phyloP scores from a whole-genome alignment of 2,329 filamentous ascomycete genomes.

The Phaeosphaeria sp. region DNA sequence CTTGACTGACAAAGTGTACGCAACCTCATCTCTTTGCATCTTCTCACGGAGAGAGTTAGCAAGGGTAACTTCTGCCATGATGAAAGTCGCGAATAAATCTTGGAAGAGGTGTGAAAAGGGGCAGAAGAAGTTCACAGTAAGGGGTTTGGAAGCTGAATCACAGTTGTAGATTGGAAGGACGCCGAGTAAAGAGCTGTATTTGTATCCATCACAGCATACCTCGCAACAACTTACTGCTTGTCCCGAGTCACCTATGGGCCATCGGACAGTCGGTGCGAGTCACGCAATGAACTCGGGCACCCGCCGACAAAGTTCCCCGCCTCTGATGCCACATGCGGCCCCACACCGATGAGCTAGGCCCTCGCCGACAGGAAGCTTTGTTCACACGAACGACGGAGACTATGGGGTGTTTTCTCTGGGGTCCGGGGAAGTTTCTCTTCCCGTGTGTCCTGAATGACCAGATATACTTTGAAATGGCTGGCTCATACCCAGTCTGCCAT shows the following conservation, averaged over 20 bases:
- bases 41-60: conserved; percentile 39
- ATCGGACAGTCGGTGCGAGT: neutral
- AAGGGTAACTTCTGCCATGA: conserved; percentile 12
- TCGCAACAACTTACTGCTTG: neutral
- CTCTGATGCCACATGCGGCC: neutral
- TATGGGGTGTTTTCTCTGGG: neutral
- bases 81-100: neutral
- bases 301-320: neutral
- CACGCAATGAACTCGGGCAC: neutral
- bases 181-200: neutral
- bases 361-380: neutral
- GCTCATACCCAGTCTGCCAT: neutral
- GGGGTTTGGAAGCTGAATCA: neutral
- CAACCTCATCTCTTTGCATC: conserved; percentile 37
- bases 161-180: neutral
- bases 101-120: neutral
- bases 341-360: neutral
- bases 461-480: too few species aligned
- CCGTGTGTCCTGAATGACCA: too few species aligned
- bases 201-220: neutral
- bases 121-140: neutral
- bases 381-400: too few species aligned
- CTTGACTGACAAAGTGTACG: conserved; percentile 40
- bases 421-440: neutral
- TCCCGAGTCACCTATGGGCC: neutral